phyloP scores from a whole-genome alignment of 2,329 filamentous ascomycete genomes.

The Penicillium aurantiogriseum region DNA sequence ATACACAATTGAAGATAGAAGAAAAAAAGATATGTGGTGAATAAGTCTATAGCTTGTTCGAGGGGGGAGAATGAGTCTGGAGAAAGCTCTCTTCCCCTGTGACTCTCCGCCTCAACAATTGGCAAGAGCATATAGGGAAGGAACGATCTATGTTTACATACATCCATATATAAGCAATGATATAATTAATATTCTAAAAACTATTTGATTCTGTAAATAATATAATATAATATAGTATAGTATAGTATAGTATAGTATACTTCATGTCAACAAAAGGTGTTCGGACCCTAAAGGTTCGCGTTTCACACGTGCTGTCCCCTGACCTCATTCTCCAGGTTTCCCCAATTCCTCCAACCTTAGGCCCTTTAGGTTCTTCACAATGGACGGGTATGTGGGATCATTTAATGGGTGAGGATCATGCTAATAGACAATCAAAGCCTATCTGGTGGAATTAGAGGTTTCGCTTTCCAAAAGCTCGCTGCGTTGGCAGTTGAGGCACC shows the following conservation, averaged over 20 bases:
- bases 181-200: too few species aligned
- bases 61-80: neutral
- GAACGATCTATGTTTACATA: neutral
- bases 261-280: neutral
- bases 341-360: neutral
- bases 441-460: slow-evolving; percentile 37
- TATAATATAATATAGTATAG: too few species aligned
- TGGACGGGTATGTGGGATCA: slow-evolving; percentile 33
- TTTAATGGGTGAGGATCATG: neutral
- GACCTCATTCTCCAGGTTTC: slow-evolving; percentile 10
- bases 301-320: slow-evolving; percentile 19
- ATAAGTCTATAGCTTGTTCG: neutral
- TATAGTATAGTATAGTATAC: neutral
- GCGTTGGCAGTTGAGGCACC: slow-evolving; percentile 40
- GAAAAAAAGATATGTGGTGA: neutral
- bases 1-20: neutral
- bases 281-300: slow-evolving; percentile 14
- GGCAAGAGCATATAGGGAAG: neutral
- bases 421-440: slow-evolving; percentile 27
- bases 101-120: slow-evolving; percentile 4
- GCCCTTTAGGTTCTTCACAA: slow-evolving; percentile 11
- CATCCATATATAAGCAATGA: too few species aligned
- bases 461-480: slow-evolving; percentile 47
- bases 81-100: neutral
- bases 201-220: neutral